phyloP scores from a whole-genome alignment of 495 filamentous ascomycete species.

The Melanomma pulvis-pyrius region DNA sequence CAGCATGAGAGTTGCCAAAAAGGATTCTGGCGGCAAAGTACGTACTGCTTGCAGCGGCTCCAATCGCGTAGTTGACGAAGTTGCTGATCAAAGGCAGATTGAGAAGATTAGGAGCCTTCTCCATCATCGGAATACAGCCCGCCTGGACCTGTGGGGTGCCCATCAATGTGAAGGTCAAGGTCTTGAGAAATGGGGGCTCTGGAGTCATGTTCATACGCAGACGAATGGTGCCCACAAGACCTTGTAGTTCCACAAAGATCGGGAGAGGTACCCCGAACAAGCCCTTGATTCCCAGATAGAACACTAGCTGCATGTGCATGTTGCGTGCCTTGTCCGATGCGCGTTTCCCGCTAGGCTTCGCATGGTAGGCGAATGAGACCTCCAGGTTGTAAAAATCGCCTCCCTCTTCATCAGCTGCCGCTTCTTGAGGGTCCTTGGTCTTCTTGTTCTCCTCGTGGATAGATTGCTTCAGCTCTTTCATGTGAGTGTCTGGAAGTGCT shows the following conservation, averaged over 20 bases:
- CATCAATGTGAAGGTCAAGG: constrained; percentile 90
- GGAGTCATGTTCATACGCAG: constrained; percentile 83
- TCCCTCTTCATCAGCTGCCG: constrained; percentile 85
- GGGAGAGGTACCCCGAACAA: constrained; percentile 87
- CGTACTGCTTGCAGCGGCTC: constrained; percentile 69
- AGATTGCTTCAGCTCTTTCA: constrained; percentile 75
- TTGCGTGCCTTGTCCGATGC: constrained; percentile 81
- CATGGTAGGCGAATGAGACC: constrained; percentile 90
- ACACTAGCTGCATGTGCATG: constrained; percentile 93
- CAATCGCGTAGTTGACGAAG: constrained; percentile 96
- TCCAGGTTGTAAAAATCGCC: constrained; percentile 95
- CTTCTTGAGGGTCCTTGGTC: constrained; percentile 82
- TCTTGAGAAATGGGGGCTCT: constrained; percentile 87
- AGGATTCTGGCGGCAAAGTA: background rate
- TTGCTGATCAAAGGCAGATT: constrained; percentile 93
- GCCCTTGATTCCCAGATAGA: constrained; percentile 85
- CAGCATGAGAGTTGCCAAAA: background rate
- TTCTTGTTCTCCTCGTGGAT: constrained; percentile 78
- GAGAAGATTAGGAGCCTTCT: constrained; percentile 85
- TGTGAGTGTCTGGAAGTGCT: constrained; percentile 79
- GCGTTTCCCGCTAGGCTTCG: constrained; percentile 68
- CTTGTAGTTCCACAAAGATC: constrained; percentile 83
- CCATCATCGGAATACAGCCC: constrained; percentile 88
- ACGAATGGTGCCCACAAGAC: constrained; percentile 83
- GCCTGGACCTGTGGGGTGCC: constrained; percentile 86